Evolutionary conservation across 345 rosid species (phyloP), one percentile per base, ranked within the genome.

Genomic region (Melaleuca alternifolia): DNA sequence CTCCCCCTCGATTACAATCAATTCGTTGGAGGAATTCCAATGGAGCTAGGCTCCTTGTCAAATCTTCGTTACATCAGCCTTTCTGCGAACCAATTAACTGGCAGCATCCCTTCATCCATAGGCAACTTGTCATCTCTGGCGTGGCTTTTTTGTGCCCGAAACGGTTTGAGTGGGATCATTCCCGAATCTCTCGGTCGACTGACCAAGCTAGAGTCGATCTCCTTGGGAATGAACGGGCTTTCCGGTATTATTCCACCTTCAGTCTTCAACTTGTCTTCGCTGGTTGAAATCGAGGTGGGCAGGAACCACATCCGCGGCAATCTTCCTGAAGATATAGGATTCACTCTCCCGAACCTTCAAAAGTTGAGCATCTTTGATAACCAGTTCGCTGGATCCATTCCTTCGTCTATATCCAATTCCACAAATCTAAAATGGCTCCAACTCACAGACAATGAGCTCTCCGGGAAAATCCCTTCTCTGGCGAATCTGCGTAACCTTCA

Each of bases 171-270:
- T 24, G 51, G 51, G 51, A 20, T 26, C 14, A 79, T 79, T 50
- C 51, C 51, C 9, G 30, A 81, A 11, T 81, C 28, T 81, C 13
- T 24, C 2, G 51, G 53, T 12, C 2, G n/a, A 50, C 16, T 81
- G 15, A 24, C 18, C 30, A 48, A 24, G 6, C 33, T 41, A 48
- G 5, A 5, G 5, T 3, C 2, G 53, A 30, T 37, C 28, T 4
- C 6, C 20, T n/a, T 24, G 2, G 33, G 5, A 46, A 10, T 11
- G 21, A 88, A 90, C 33, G 56, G 26, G 54, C 33, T 90, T 24
- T 89, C 86, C 0, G 90, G 89, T 28, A 44, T 50, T 9, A 86
- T 92, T 51, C 90, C 92, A 20, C 81, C 89, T 1, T 88, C 89
- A 0, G 28, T 92, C 2, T 90, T 79, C 89, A 92, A 92, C 62